Evolutionary conservation across 345 rosid species (phyloP), one percentile per base, ranked within the genome.

Genomic region (Euclidium syriacum): DNA sequence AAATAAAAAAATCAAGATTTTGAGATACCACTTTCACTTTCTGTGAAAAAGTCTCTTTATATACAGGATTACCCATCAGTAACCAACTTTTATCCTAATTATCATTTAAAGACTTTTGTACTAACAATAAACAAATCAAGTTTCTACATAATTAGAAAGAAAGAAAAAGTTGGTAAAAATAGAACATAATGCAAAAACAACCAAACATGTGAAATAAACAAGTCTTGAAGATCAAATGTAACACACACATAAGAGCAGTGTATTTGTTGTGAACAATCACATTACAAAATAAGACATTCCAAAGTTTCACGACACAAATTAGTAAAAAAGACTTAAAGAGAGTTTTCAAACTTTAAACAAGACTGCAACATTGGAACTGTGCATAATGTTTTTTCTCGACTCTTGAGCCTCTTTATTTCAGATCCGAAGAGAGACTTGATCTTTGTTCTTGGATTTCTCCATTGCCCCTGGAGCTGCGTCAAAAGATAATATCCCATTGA

Each of bases 381-480:
- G 68, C 74, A 70, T 43, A 36, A 40, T 47, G 36, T 53, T 46
- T 30, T 42, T 52, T 2, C 7, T 11, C 17, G 3, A n/a, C 16
- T 11, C 36, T 52, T 52, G 54, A 51, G 34, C 24, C 6, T 49
- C 64, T 57, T 48, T 20, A 50, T 38, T 38, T 57, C 17, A 49
- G 39, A 58, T 55, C 6, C 65, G 4, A 32, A 48, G 55, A 33
- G 20, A 11, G 50, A n/a, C 6, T 73, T 61, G 69, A 29, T 47
- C 78, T 66, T 62, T 76, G 72, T 57, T 77, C 79, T 80, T 85
- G 10, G 88, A 74, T 75, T 83, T 85, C 77, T 79, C 91, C 76
- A 72, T 46, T 14, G 80, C 83, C 27, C 83, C 67, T 10, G 91
- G 91, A 63, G 88, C 91, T 85, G 75, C 35, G 6, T 62, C 62